Evolutionary conservation across 2,329 filamentous ascomycete species (phyloP).

Genomic region (Dactylella cylindrospora): DNA sequence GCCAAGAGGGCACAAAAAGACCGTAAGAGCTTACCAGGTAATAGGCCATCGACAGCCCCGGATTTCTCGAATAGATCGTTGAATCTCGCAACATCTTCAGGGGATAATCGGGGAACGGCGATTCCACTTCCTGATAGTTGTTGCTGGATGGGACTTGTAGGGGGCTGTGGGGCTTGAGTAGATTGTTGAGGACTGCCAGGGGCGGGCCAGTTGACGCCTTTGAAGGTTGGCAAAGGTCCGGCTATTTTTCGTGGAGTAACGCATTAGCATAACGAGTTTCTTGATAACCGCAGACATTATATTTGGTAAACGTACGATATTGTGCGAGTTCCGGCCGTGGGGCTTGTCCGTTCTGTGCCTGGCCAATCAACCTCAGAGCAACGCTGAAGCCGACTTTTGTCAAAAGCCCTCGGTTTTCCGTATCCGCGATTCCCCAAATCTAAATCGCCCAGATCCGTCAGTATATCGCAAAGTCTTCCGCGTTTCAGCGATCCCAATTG

Average conservation of each 20-base stretch:
- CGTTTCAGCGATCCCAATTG: no score
- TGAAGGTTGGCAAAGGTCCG: slow-evolving; percentile 88
- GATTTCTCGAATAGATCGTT: slow-evolving; percentile 87
- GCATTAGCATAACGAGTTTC: not conserved
- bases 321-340: slow-evolving; percentile 79
- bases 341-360: slow-evolving; percentile 84
- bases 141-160: slow-evolving; percentile 54
- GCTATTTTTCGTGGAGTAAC: slow-evolving; percentile 52
- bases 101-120: slow-evolving; percentile 81
- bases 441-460: slow-evolving; percentile 52
- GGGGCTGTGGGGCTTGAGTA: slow-evolving; percentile 56
- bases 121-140: slow-evolving; percentile 63
- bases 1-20: not conserved
- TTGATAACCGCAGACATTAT: slow-evolving; percentile 46
- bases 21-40: slow-evolving; percentile 60
- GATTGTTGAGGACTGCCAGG: slow-evolving; percentile 49
- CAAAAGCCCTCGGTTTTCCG: slow-evolving; percentile 89
- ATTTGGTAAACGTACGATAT: slow-evolving; percentile 60
- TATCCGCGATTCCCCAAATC: slow-evolving; percentile 99
- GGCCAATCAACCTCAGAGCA: slow-evolving; percentile 89
- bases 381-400: slow-evolving; percentile 91
- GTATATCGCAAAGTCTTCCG: not conserved
- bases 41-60: slow-evolving; percentile 70
- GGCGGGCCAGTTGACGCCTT: slow-evolving; percentile 63
- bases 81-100: slow-evolving; percentile 89